phyloP scores from a whole-genome alignment of 805 yeast species.

The Candida hispaniensis region DNA sequence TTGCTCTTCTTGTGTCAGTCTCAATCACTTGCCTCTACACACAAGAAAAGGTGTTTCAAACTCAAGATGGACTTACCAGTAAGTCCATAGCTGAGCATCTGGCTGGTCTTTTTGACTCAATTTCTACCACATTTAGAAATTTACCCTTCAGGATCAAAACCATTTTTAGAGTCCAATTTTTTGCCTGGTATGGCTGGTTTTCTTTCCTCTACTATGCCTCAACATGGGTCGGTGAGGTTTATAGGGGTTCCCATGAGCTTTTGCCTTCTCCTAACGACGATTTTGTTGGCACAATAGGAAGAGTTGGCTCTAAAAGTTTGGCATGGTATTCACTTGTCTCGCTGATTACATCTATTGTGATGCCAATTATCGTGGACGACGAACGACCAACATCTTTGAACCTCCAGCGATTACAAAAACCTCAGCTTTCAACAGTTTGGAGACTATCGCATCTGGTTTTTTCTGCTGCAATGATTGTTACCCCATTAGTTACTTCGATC shows the following conservation, averaged over 20 bases:
- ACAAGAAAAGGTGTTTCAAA: constrained; percentile 29
- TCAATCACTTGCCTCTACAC: constrained; percentile 35
- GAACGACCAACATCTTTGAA: constrained; percentile 25
- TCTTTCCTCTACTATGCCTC: constrained; percentile 56
- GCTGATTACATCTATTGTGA: constrained; percentile 27
- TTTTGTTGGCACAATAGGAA: constrained; percentile 26
- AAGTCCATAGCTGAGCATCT: background rate
- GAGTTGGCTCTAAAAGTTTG: constrained; percentile 29
- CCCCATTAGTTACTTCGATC: constrained; percentile 37
- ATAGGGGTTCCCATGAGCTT: constrained; percentile 29
- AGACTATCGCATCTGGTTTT: constrained; percentile 39
- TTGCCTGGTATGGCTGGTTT: constrained; percentile 64
- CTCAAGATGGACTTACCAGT: background rate
- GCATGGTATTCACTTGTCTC: constrained; percentile 40
- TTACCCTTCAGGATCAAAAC: constrained; percentile 41
- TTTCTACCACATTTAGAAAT: constrained; percentile 17
- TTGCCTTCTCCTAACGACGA: constrained; percentile 23
- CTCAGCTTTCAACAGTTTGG: constrained; percentile 2
- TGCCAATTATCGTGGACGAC: constrained; percentile 31
- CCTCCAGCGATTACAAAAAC: constrained; percentile 1
- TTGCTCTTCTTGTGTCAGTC: constrained; percentile 35
- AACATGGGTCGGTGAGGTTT: constrained; percentile 54
- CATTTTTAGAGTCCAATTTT: constrained; percentile 47
- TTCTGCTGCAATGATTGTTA: constrained; percentile 38
- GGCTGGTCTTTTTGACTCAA: constrained; percentile 15